Evolutionary conservation across 2,329 filamentous ascomycete species (phyloP).

Genomic region (Fulvia fulva): DNA sequence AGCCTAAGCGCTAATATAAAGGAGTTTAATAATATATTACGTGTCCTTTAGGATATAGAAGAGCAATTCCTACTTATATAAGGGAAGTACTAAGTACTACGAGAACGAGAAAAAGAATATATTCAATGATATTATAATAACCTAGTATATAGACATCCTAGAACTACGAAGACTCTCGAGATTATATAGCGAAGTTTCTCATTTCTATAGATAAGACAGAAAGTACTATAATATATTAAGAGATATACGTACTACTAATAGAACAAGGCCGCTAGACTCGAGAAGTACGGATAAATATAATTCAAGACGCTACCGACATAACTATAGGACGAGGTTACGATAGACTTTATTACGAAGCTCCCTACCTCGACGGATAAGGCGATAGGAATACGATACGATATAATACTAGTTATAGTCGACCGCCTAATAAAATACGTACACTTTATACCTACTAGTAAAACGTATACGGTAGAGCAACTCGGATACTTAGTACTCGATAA

Average conservation of each 20-base stretch:
- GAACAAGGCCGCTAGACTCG: conserved; percentile 27
- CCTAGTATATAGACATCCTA: conserved; percentile 7
- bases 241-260: conserved; percentile 25
- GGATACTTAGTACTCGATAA: conserved; percentile 19
- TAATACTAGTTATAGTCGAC: conserved; percentile 22
- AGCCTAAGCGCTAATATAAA: neutral
- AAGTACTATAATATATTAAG: conserved; percentile 9
- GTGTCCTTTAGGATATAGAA: too few species aligned
- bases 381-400: conserved; percentile 8
- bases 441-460: neutral
- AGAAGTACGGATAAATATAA: neutral
- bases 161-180: too few species aligned
- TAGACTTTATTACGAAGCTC: too few species aligned
- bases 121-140: conserved; percentile 12
- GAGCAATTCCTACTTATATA: conserved; percentile 12
- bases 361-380: conserved; percentile 5
- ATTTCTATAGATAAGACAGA: conserved; percentile 1
- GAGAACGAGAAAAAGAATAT: conserved; percentile 8
- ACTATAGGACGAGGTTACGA: conserved; percentile 8
- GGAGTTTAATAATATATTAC: conserved; percentile 9
- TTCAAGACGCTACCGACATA: neutral
- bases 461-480: conserved; percentile 11
- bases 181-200: neutral
- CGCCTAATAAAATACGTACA: conserved; percentile 14
- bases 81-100: conserved; percentile 11